These are phyloP conservation scores for Mrakia blollopis DNA, from an alignment of 768 basidiomycete species.

Conservation along the genomic window DNA sequence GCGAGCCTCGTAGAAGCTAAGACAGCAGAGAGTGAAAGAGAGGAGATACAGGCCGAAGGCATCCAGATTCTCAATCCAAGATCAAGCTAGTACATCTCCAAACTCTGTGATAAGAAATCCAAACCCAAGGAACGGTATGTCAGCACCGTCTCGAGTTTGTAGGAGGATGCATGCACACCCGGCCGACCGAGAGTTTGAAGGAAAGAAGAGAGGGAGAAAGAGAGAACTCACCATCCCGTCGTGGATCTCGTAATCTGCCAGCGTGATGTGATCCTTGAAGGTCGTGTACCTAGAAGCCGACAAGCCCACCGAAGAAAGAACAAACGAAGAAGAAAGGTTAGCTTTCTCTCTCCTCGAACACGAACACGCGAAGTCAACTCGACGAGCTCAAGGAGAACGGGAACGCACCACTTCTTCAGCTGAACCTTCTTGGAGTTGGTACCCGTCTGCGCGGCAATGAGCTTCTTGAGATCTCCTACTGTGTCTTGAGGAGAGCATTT, in stretches of 20 bases:
- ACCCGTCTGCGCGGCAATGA: slow-evolving; percentile 94
- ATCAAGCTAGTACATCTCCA: slow-evolving; percentile 43
- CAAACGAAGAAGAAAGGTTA: background rate
- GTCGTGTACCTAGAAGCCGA: slow-evolving; percentile 67
- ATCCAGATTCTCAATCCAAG: background rate
- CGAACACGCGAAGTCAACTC: background rate
- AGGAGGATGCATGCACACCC: no score
- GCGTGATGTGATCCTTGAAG: slow-evolving; percentile 76
- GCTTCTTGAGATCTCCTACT: slow-evolving; percentile 92
- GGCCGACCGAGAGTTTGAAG: background rate
- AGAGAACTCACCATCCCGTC: slow-evolving; percentile 45
- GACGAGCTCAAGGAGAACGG: background rate
- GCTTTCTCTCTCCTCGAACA: background rate
- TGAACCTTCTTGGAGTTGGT: slow-evolving; percentile 77
- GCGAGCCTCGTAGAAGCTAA: no score
- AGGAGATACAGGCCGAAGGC: background rate
- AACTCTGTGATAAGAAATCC: slow-evolving; percentile 37
- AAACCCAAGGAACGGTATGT: background rate
- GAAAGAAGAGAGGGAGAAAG: background rate
- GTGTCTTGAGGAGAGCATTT: slow-evolving; percentile 90
- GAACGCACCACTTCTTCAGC: slow-evolving; percentile 88
- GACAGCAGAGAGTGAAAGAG: background rate
- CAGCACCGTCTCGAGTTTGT: background rate
- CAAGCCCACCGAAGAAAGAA: background rate
- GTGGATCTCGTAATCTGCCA: slow-evolving; percentile 46